Evolutionary conservation across 1,139 yeast genomes (phyloP), one percentile per base, ranked within the genome.

Genomic region (Lipomyces yarrowii): DNA sequence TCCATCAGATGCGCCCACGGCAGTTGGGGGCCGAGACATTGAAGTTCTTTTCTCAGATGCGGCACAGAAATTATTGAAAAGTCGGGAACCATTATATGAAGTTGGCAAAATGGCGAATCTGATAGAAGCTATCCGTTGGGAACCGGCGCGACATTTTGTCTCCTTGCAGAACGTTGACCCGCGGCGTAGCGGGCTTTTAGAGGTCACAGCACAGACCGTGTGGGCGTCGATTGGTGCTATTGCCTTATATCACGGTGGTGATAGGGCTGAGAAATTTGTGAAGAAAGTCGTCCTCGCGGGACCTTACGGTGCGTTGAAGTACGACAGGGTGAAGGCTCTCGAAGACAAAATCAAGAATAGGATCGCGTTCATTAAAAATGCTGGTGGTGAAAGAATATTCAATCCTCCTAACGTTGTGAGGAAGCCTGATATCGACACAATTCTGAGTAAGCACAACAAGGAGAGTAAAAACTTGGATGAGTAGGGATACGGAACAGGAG

Each of bases 171-270:
- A 54, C n/a, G 35, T 35, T 21, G 26, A 15, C 18, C 61, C 63
- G n/a, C 62, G 65, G 13, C 13, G 21, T 18, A 46, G 57, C 13
- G 67, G 67, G 15, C 57, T 64, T 18, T 57, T 60, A 26, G 65
- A 59, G 23, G 65, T 61, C 15, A 65, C 61, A 11, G 54, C 94
- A 1, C 88, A 90, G 71, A 85, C 90, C 74, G 77, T 91, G 64
- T 84, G 85, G 73, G 93, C 97, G 7, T 78, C 92, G 66, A 81
- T 92, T 46, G 98, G 98, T 21, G 97, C 96, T 1, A 84, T 93
- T 60, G 81, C 89, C 59, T 79, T 88, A 66, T 82, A 84, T 59
- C 88, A 89, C 72, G 98, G 98, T 2, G 76, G 75, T 56, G 63
- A 73, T 4, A 73, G 71, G 56, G 83, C 83, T 15, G 68, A 68